Evolutionary conservation across 441 rosid genomes (phyloP), one percentile per base, ranked within the genome.

Genomic region (Corymbia calophylla): DNA sequence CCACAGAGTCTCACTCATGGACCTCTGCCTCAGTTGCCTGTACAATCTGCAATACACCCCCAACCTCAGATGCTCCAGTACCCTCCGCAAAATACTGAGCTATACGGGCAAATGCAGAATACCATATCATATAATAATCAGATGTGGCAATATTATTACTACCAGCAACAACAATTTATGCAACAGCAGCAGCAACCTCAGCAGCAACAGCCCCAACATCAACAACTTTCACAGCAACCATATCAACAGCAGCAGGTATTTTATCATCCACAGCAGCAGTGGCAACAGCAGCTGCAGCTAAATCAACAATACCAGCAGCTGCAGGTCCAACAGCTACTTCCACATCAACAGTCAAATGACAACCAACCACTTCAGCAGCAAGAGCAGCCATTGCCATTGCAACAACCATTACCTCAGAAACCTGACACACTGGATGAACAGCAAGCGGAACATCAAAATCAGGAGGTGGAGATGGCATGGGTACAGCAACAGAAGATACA

Each of bases 81-180:
- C 92, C 88, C 94, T 31, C 80, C 88, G 55, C 97, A 93, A 91
- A 92, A 93, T 87, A 92, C 87, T 82, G 95, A 91, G 90, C 96
- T 93, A 89, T 91, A 91, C 17, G 95, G 91, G 53, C 90, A 91
- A 88, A 68, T 91, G 91, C 95, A 93, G 92, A 93, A 92, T 91
- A 93, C 87, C 86, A 93, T 94, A 91, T 95, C 95, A 32, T 94
- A 97, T 91, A 92, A 94, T 89, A 92, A 94, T 89, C 96, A 96
- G 87, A 94, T 94, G 95, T 97, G 96, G 97, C 99, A 97, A 89
- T 93, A 96, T 90, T 94, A 93, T 90, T 95, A 93, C 90, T 95
- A 95, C 91, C 95, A 96, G 93, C 91, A 89, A 32, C 95, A 95
- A 73, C 93, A 93, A 88, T 88, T 91, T 88, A 88, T 91, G 89